These are phyloP conservation scores for Talaromyces proteolyticus DNA, from an alignment of 495 filamentous ascomycete species.

Conservation along the genomic window DNA sequence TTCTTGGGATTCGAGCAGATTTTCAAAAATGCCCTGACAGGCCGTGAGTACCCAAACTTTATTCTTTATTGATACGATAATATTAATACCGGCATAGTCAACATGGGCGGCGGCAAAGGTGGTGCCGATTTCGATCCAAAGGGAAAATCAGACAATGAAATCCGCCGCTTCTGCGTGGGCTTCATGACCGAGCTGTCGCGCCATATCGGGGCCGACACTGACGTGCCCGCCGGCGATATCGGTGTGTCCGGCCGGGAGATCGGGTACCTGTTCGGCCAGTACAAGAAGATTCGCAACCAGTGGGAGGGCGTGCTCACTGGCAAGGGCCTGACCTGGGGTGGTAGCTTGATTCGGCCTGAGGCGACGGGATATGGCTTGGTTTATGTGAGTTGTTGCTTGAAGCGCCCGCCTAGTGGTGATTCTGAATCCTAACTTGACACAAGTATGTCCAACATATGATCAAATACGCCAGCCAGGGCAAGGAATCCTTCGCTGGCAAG, in stretches of 20 bases:
- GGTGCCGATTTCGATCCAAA: slow-evolving; percentile 99
- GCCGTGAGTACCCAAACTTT: slow-evolving; percentile 54
- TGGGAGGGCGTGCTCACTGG: slow-evolving; percentile 97
- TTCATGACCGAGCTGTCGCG: slow-evolving; percentile 95
- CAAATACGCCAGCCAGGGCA: slow-evolving; percentile 68
- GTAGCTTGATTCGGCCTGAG: slow-evolving; percentile 91
- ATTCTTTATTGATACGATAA: slow-evolving; percentile 10
- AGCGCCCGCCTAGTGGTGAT: not conserved
- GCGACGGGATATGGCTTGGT: slow-evolving; percentile 96
- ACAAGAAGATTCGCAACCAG: slow-evolving; percentile 79
- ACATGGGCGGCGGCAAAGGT: slow-evolving; percentile 98
- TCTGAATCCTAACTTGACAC: not conserved
- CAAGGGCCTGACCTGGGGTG: slow-evolving; percentile 91
- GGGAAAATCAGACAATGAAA: slow-evolving; percentile 95
- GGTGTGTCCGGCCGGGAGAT: slow-evolving; percentile 87
- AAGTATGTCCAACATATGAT: slow-evolving; percentile 95
- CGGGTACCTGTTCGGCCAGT: slow-evolving; percentile 92
- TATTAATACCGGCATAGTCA: slow-evolving; percentile 49
- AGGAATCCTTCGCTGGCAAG: slow-evolving; percentile 85
- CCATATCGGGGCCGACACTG: slow-evolving; percentile 95
- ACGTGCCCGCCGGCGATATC: slow-evolving; percentile 93
- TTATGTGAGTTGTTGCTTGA: slow-evolving; percentile 49
- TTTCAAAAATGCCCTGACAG: slow-evolving; percentile 99
- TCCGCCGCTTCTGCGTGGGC: slow-evolving; percentile 91
- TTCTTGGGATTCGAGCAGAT: slow-evolving; percentile 99